These are phyloP conservation scores for Colletotrichum orchidophilum DNA, from an alignment of 2,329 filamentous ascomycete genomes.

Conservation along the genomic window DNA sequence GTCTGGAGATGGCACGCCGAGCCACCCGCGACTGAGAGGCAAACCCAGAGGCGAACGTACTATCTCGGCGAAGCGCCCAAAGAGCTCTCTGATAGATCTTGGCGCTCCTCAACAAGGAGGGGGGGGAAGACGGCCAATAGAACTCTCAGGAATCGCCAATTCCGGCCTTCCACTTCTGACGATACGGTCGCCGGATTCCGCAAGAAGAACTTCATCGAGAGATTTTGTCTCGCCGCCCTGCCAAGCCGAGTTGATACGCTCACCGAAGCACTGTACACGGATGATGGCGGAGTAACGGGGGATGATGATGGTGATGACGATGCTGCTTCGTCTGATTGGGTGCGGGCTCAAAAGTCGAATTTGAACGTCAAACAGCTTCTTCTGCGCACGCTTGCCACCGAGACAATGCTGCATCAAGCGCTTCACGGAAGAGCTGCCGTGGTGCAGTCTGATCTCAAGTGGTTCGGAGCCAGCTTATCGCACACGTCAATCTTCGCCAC, in stretches of 20 bases:
- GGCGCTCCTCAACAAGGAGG: neutral
- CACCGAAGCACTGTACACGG: neutral
- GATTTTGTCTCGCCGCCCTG: neutral
- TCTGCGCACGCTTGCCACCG: conserved; percentile 58
- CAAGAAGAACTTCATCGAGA: neutral
- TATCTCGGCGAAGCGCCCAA: conserved; percentile 44
- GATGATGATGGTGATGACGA: conserved; percentile 4
- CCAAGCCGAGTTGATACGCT: neutral
- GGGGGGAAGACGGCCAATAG: neutral
- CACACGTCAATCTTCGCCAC: conserved; percentile 68
- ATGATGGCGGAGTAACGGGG: conserved; percentile 17
- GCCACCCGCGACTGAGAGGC: neutral
- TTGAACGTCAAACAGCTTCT: conserved; percentile 57
- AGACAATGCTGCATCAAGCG: conserved; percentile 55
- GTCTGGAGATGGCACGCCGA: conserved; percentile 14
- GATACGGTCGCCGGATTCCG: neutral
- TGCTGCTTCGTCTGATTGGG: conserved; percentile 7
- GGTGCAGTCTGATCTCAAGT: conserved; percentile 57
- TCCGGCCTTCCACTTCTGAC: neutral
- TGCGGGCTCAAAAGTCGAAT: conserved; percentile 33
- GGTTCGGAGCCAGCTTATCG: conserved; percentile 54
- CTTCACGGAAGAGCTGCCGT: conserved; percentile 56
- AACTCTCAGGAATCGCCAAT: neutral
- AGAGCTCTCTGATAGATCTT: neutral
- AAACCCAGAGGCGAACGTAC: conserved; percentile 41